Evolutionary conservation across 2,329 filamentous ascomycete genomes (phyloP), one percentile per base, ranked within the genome.

Genomic region (Microcyclosporella mali): DNA sequence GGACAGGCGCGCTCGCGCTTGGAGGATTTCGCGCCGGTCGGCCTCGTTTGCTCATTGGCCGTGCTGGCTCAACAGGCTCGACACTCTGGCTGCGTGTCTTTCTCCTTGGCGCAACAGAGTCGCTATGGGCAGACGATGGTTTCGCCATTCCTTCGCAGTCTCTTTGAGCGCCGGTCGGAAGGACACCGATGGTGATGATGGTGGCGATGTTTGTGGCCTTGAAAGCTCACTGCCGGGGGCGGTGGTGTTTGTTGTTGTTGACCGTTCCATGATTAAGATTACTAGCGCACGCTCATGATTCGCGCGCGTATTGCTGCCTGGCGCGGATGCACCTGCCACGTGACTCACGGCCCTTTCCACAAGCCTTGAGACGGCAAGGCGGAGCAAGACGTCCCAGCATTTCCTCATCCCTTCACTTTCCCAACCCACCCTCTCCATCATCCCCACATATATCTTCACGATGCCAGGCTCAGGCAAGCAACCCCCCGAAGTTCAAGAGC

Each of bases 41-140:
- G 12, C 12, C 12, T n/a, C 15, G 12, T 6, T 32, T 32, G 30
- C 30, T 12, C 12, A 12, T 12, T 14, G 30, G 30, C 6, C 12
- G 35, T 40, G 33, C 44, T 33, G 3, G 28, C 34, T 11, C 41
- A 6, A 18, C 30, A 8, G 64, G 41, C 33, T 69, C 68, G 43
- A 58, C 63, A 53, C 67, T 70, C 39, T 60, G 61, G 53, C 66
- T 69, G 52, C 67, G 61, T 34, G 65, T 59, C 17, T 46, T 40
- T 30, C 37, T 39, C 2, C 39, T 37, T 31, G 52, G 35, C 35
- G 29, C 33, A 3, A 35, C 14, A 7, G 16, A 9, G 8, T 25
- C 34, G 18, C 3, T 3, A 7, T n/a, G 11, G 11, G 19, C 17
- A 9, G n/a, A n/a, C 10, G 34, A 37, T 27, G 34, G 18, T n/a